phyloP scores from a whole-genome alignment of 768 basidiomycete genomes.

The Pulveroboletus frians region DNA sequence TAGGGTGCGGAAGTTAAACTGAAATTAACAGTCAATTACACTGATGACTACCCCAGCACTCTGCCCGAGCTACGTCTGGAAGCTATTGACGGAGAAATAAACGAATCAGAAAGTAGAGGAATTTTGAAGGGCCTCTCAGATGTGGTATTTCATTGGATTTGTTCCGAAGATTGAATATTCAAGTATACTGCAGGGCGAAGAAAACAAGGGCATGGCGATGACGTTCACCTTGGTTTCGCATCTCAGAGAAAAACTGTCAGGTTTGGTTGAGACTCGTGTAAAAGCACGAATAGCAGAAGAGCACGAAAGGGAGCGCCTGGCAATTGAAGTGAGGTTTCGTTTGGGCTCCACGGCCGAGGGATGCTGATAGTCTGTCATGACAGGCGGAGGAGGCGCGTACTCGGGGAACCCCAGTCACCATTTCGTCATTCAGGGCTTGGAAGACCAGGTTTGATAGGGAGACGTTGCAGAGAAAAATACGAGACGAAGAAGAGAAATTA shows the following conservation, averaged over 20 bases:
- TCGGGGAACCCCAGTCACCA: constrained; percentile 87
- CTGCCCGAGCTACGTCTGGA: constrained; percentile 71
- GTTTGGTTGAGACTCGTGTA: constrained; percentile 54
- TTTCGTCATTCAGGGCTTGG: constrained; percentile 78
- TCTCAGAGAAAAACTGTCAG: constrained; percentile 70
- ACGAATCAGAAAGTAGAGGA: constrained; percentile 49
- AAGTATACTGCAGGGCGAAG: constrained; percentile 53
- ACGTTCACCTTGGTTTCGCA: constrained; percentile 90
- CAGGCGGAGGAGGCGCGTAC: constrained; percentile 87
- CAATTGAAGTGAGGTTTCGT: constrained; percentile 57
- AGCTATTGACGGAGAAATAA: constrained; percentile 57
- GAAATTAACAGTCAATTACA: constrained; percentile 68
- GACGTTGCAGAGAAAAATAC: constrained; percentile 47
- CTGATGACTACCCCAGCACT: constrained; percentile 77
- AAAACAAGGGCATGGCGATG: constrained; percentile 95
- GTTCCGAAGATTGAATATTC: not conserved
- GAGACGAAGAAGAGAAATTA: constrained; percentile 75
- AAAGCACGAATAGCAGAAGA: constrained; percentile 56
- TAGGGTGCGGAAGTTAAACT: constrained; percentile 55
- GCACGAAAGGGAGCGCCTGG: constrained; percentile 65
- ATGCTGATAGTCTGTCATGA: constrained; percentile 2
- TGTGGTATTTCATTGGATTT: constrained; percentile 40
- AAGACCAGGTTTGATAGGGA: constrained; percentile 73
- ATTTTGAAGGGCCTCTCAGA: constrained; percentile 54
- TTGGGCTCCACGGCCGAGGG: not conserved